A percentile compares a stretch with the other conserved stretches of the same genome.
Evolutionary conservation across 2,329 filamentous ascomycete genomes (phyloP).

Genomic region (Microcera coccophila): DNA sequence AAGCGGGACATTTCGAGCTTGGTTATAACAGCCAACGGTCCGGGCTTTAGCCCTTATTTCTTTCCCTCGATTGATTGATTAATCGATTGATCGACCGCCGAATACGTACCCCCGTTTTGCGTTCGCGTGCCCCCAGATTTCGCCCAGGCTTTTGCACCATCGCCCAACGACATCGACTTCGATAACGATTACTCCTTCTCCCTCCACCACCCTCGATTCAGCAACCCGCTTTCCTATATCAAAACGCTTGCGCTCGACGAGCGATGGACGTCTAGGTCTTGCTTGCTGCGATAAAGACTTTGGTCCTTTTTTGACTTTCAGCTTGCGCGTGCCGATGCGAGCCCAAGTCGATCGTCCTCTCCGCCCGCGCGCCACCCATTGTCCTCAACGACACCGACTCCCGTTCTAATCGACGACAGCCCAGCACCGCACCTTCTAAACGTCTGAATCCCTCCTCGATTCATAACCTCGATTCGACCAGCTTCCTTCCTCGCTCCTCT

Average conservation of each 20-base stretch:
- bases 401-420: too few relatives aligned
- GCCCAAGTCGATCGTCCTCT: conserved; percentile 11
- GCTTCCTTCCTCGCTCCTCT: conserved; percentile 15
- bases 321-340: conserved; percentile 16
- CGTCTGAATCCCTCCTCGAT: too few relatives aligned
- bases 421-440: too few relatives aligned
- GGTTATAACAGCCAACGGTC: too few relatives aligned
- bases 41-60: too few relatives aligned
- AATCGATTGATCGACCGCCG: not conserved
- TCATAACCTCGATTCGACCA: too few relatives aligned
- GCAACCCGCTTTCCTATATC: not conserved
- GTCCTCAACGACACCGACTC: conserved; percentile 21
- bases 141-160: not conserved
- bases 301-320: not conserved
- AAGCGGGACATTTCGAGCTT: too few relatives aligned
- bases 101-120: not conserved
- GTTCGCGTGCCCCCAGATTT: not conserved
- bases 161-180: not conserved
- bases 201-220: not conserved
- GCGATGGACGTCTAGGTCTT: not conserved
- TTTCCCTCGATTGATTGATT: too few relatives aligned
- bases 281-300: not conserved
- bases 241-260: not conserved
- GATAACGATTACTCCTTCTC: too few relatives aligned
- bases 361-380: conserved; percentile 21